phyloP scores from a whole-genome alignment of 257 asterid species.

The Solanum tarijense region DNA sequence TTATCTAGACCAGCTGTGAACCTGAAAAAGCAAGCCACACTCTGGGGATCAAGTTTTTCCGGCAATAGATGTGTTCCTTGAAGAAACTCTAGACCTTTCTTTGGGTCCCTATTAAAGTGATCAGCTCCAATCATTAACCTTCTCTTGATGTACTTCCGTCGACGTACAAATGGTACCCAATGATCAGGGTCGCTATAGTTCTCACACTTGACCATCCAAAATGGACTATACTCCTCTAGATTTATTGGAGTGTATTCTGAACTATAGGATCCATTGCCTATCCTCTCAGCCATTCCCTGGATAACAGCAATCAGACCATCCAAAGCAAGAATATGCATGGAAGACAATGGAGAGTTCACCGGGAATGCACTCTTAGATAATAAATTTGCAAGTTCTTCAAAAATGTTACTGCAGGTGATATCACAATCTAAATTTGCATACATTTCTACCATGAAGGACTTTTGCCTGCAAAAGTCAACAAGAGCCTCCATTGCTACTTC shows the following conservation, averaged over 20 bases:
- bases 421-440: conserved; percentile 91
- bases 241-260: conserved; percentile 46
- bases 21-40: conserved; percentile 97
- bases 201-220: conserved; percentile 94
- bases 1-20: conserved; percentile 93
- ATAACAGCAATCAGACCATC: conserved; percentile 96
- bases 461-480: conserved; percentile 95
- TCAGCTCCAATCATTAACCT: conserved; percentile 96
- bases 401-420: conserved; percentile 86
- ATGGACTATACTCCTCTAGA: conserved; percentile 78
- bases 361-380: conserved; percentile 95
- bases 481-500: conserved; percentile 99
- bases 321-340: conserved; percentile 96
- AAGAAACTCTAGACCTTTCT: conserved; percentile 92
- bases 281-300: conserved; percentile 99
- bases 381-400: conserved; percentile 91
- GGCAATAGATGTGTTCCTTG: conserved; percentile 93
- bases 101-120: conserved; percentile 95
- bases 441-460: conserved; percentile 86
- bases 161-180: conserved; percentile 88
- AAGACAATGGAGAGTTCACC: conserved; percentile 84
- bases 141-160: conserved; percentile 78
- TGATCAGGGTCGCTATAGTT: conserved; percentile 71
- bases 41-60: conserved; percentile 94
- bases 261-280: conserved; percentile 65